Evolutionary conservation across 2,329 filamentous ascomycete species (phyloP).

Genomic region (Hymenoscyphus linearis): DNA sequence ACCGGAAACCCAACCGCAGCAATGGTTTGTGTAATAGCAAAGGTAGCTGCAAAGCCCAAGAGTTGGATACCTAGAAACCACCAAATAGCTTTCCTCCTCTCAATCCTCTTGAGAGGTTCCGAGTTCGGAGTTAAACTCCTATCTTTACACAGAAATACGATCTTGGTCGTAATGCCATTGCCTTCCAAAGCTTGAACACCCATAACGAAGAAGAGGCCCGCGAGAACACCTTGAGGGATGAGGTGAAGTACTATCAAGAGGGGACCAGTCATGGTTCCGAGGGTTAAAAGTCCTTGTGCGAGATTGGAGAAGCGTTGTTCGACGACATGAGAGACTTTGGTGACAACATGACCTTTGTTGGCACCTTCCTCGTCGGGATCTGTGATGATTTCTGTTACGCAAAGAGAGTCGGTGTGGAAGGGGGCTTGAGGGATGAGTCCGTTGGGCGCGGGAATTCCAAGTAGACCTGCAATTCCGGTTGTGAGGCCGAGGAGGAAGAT

Average conservation of each 20-base stretch:
- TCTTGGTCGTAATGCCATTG: conserved; percentile 72
- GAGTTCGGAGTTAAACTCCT: conserved; percentile 50
- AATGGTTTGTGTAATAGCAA: conserved; percentile 78
- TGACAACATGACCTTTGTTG: conserved; percentile 53
- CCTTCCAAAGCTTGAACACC: conserved; percentile 70
- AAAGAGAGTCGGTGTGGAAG: conserved; percentile 75
- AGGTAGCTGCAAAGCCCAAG: conserved; percentile 68
- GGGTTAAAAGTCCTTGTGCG: conserved; percentile 69
- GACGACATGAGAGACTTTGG: conserved; percentile 57
- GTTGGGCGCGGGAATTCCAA: conserved; percentile 77
- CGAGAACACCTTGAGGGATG: conserved; percentile 74
- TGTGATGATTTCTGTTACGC: conserved; percentile 55
- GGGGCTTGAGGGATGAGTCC: conserved; percentile 79
- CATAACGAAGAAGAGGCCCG: conserved; percentile 82
- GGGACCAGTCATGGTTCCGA: conserved; percentile 74
- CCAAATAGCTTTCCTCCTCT: conserved; percentile 64
- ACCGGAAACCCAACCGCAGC: conserved; percentile 73
- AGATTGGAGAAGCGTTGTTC: conserved; percentile 78
- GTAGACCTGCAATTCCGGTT: conserved; percentile 67
- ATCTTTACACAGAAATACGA: conserved; percentile 66
- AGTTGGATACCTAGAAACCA: conserved; percentile 64
- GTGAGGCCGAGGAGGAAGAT: conserved; percentile 75
- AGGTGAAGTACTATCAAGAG: conserved; percentile 69
- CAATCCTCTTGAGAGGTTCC: conserved; percentile 56
- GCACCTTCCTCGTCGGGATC: conserved; percentile 46